Percentiles rank a stretch among this genome's conserved stretches.
Conservation (phyloP, 768 basidiomycete genomes). For the Suillus sp. region DNA sequence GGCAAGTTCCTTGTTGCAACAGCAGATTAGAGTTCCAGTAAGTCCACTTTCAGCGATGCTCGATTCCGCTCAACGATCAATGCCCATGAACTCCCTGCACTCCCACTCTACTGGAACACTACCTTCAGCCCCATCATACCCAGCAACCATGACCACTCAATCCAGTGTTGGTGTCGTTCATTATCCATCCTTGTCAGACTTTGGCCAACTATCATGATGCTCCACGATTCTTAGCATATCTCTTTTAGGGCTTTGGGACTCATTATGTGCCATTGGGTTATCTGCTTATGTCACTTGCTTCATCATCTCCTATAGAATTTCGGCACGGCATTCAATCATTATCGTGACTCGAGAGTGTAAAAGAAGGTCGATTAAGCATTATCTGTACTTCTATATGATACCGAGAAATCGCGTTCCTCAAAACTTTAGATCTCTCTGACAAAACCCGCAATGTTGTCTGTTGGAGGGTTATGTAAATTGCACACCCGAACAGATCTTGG, state of each 20-base stretch:
- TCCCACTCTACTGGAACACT: constrained; percentile 39
- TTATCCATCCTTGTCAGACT: constrained; percentile 31
- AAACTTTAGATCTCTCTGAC: constrained; percentile 42
- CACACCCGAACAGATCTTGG: constrained; percentile 56
- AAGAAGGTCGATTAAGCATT: constrained; percentile 34
- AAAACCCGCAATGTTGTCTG: constrained; percentile 47
- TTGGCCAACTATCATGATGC: constrained; percentile 25
- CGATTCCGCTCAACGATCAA: constrained; percentile 29
- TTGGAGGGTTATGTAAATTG: constrained; percentile 58
- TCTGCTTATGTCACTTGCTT: constrained; percentile 23
- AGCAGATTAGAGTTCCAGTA: constrained; percentile 39
- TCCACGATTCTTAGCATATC: constrained; percentile 15
- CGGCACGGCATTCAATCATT: constrained; percentile 23
- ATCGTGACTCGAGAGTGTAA: constrained; percentile 22
- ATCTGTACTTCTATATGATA: constrained; percentile 38
- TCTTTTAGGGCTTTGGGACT: constrained; percentile 32
- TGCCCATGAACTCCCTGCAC: constrained; percentile 33
- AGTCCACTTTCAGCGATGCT: constrained; percentile 27
- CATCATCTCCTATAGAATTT: constrained; percentile 33
- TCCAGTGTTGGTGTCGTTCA: constrained; percentile 21
- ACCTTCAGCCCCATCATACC: constrained; percentile 30
- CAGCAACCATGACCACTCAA: constrained; percentile 24
- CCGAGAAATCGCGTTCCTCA: constrained; percentile 26
- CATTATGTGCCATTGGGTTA: constrained; percentile 29
- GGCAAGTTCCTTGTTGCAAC: constrained; percentile 55